These are phyloP conservation scores for Alternaria consortialis DNA, from an alignment of 2,329 filamentous ascomycete species.

Conservation along the genomic window DNA sequence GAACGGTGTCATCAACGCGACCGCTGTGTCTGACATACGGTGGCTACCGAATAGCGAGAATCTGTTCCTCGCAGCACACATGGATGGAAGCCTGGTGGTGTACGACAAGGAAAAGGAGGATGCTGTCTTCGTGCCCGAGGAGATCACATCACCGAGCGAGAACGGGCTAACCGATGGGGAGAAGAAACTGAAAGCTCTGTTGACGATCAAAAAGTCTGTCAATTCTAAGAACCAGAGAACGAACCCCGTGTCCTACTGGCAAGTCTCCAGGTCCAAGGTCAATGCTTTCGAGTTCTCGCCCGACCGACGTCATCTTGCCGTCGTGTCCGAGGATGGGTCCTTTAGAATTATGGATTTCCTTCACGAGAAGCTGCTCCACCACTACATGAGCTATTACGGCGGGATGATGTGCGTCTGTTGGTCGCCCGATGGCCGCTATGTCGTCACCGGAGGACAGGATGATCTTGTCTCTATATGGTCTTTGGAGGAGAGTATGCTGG, in stretches of 20 bases:
- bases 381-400: constrained; percentile 93
- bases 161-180: constrained; percentile 44
- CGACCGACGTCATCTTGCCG: constrained; percentile 83
- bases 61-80: constrained; percentile 88
- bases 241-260: constrained; percentile 94
- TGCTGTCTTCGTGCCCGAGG: constrained; percentile 77
- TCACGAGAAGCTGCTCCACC: constrained; percentile 86
- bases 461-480: constrained; percentile 97
- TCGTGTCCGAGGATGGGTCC: constrained; percentile 90
- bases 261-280: constrained; percentile 87
- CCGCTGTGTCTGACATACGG: constrained; percentile 83
- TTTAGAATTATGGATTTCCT: constrained; percentile 91
- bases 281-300: constrained; percentile 94
- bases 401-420: constrained; percentile 93
- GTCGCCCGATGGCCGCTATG: constrained; percentile 96
- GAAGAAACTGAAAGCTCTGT: constrained; percentile 48
- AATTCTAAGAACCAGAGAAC: constrained; percentile 92
- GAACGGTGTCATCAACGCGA: constrained; percentile 89
- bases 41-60: constrained; percentile 97
- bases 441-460: constrained; percentile 94
- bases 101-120: constrained; percentile 99
- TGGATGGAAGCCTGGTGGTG: constrained; percentile 88
- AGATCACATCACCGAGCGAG: constrained; percentile 47
- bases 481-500: constrained; percentile 79
- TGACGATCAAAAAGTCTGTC: constrained; percentile 88